A percentile compares a stretch with the other conserved stretches of the same genome.
Conservation (phyloP, 805 yeast genomes). For the Dipodascus albidus region DNA sequence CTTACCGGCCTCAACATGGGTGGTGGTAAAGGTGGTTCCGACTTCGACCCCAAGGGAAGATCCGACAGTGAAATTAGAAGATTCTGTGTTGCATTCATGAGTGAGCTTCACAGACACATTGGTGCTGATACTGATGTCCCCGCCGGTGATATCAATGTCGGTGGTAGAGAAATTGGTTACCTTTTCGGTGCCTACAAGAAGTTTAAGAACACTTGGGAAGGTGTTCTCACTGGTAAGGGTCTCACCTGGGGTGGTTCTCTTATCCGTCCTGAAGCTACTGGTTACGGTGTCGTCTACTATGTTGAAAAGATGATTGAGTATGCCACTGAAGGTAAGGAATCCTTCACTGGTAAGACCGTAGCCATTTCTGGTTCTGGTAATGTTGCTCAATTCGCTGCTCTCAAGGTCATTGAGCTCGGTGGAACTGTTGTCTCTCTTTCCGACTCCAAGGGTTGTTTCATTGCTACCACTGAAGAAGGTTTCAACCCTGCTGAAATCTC, state of each 20-base stretch:
- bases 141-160: conserved; percentile 98
- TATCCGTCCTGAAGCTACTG: conserved; percentile 99
- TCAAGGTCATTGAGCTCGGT: conserved; percentile 94
- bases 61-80: conserved; percentile 91
- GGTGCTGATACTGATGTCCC: conserved; percentile 98
- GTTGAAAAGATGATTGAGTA: conserved; percentile 95
- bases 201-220: conserved; percentile 86
- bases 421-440: conserved; percentile 89
- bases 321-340: conserved; percentile 81
- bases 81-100: conserved; percentile 92
- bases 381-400: conserved; percentile 98
- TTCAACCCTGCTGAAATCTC: conserved; percentile 72
- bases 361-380: conserved; percentile 97
- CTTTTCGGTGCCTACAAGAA: conserved; percentile 94
- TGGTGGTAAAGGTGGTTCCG: conserved; percentile 99
- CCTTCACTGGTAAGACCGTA: conserved; percentile 86
- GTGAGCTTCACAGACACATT: conserved; percentile 89
- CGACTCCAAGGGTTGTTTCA: conserved; percentile 86
- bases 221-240: conserved; percentile 97
- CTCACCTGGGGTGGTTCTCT: conserved; percentile 98
- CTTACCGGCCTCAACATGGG: conserved; percentile 96
- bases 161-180: conserved; percentile 93
- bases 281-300: conserved; percentile 94
- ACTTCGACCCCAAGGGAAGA: conserved; percentile 94
- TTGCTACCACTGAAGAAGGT: conserved; percentile 54